Percentiles rank a stretch among this genome's conserved stretches.
Evolutionary conservation across 495 filamentous ascomycete species (phyloP).

Genomic region (Penicillium robsamsonii): DNA sequence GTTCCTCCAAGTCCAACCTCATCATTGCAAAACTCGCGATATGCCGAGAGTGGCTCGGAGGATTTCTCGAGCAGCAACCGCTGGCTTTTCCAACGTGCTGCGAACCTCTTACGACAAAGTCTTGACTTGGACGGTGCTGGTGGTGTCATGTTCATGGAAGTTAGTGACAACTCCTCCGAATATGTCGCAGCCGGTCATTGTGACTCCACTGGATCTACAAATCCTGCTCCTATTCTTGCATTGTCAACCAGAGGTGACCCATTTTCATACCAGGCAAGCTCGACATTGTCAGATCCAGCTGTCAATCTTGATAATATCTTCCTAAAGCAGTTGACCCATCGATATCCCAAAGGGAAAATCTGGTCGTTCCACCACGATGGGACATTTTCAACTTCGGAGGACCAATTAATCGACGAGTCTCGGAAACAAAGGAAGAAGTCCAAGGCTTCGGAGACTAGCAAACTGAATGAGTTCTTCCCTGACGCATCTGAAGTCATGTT

Average conservation of each 20-base stretch:
- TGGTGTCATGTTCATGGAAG: conserved; percentile 43
- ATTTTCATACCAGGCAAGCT: conserved; percentile 9
- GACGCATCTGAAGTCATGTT: conserved; percentile 28
- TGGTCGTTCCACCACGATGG: conserved; percentile 53
- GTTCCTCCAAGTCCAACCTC: neutral
- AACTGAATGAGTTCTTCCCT: conserved; percentile 21
- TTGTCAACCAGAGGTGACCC: conserved; percentile 16
- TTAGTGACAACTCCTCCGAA: conserved; percentile 7
- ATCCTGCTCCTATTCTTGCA: conserved; percentile 16
- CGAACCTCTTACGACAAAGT: conserved; percentile 46
- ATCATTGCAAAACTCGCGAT: neutral
- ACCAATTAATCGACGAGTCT: conserved; percentile 9
- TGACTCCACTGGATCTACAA: conserved; percentile 4
- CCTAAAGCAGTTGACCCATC: conserved; percentile 44
- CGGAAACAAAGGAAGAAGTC: conserved; percentile 24
- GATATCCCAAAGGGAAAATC: conserved; percentile 55
- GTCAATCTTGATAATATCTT: conserved; percentile 26
- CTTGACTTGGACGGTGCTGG: conserved; percentile 41
- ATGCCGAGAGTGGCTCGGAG: neutral
- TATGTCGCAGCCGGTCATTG: conserved; percentile 9
- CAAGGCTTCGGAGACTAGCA: conserved; percentile 23
- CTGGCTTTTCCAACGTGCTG: conserved; percentile 44
- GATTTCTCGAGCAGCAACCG: conserved; percentile 17
- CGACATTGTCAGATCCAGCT: conserved; percentile 13
- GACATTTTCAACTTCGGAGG: conserved; percentile 22